These are phyloP conservation scores for Allodekkera sacchari DNA, from an alignment of 805 yeast genomes.

Conservation along the genomic window DNA sequence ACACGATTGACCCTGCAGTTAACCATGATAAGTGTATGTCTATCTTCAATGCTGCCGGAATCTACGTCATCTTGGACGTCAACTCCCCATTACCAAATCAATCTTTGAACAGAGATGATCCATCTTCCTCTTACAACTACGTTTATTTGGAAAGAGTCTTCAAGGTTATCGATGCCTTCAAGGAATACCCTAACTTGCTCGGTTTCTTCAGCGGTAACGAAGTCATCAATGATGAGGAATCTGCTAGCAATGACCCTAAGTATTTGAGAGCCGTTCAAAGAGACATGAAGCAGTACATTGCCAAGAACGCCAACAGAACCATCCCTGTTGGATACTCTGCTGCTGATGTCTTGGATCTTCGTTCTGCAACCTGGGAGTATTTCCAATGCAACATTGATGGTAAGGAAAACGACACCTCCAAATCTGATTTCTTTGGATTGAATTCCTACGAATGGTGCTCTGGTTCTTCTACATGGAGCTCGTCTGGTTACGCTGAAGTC, in stretches of 20 bases:
- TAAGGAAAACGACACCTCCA: constrained; percentile 47
- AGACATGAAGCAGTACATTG: constrained; percentile 79
- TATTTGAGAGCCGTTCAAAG: constrained; percentile 88
- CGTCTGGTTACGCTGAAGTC: constrained; percentile 62
- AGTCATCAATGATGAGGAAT: constrained; percentile 68
- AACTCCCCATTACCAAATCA: constrained; percentile 65
- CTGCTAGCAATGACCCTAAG: constrained; percentile 59
- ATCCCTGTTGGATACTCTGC: constrained; percentile 97
- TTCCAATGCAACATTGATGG: constrained; percentile 71
- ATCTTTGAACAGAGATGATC: constrained; percentile 65
- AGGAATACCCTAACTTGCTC: constrained; percentile 71
- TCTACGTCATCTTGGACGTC: constrained; percentile 79
- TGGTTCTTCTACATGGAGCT: constrained; percentile 52
- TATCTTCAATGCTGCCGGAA: constrained; percentile 83
- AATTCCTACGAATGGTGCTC: constrained; percentile 97
- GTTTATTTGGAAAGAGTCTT: constrained; percentile 70
- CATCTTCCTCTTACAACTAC: constrained; percentile 60
- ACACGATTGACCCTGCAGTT: constrained; percentile 73
- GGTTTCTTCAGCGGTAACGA: constrained; percentile 93
- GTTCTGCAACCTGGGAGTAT: constrained; percentile 70
- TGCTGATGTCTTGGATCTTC: constrained; percentile 67
- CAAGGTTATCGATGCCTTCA: constrained; percentile 77
- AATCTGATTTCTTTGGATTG: constrained; percentile 87
- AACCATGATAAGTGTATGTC: constrained; percentile 91
- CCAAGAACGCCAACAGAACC: constrained; percentile 56